These are phyloP conservation scores for Ananas comosus DNA, from an alignment of 176 grass and related monocot genomes.

Conservation along the genomic window DNA sequence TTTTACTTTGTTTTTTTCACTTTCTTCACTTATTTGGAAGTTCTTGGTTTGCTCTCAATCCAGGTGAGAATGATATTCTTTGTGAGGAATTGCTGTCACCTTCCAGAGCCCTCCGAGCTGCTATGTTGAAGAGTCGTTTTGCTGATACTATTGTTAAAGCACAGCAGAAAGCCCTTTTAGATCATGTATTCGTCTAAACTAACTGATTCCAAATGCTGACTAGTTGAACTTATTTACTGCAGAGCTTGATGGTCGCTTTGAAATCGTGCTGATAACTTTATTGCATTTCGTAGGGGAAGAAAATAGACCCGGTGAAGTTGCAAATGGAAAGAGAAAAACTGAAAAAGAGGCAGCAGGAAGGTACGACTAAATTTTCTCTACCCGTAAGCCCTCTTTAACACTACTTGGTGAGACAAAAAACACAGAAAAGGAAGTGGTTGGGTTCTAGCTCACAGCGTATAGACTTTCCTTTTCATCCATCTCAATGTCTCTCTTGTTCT, in stretches of 20 bases:
- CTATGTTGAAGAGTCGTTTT: slow-evolving; percentile 69
- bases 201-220: slow-evolving; percentile 3
- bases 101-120: slow-evolving; percentile 69
- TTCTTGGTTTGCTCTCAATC: slow-evolving; percentile 17
- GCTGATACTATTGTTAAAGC: slow-evolving; percentile 86
- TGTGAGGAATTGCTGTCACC: slow-evolving; percentile 56
- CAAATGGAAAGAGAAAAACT: slow-evolving; percentile 65
- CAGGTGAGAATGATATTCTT: slow-evolving; percentile 37
- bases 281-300: slow-evolving; percentile 38
- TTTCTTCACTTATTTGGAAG: slow-evolving; percentile 13
- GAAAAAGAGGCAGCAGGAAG: slow-evolving; percentile 74
- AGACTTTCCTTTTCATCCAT: too few relatives aligned
- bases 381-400: background rate
- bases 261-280: slow-evolving; percentile 14
- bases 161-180: slow-evolving; percentile 58
- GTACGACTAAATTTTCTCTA: slow-evolving; percentile 16
- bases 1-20: background rate
- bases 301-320: slow-evolving; percentile 62
- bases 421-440: too few relatives aligned
- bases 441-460: too few relatives aligned
- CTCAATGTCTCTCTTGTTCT: too few relatives aligned
- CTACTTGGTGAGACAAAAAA: background rate
- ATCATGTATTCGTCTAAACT: slow-evolving; percentile 37
- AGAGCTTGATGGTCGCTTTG: background rate
- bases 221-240: background rate